Evolutionary conservation across 2,329 filamentous ascomycete species (phyloP).

Genomic region (Amesomyces nigricolor): DNA sequence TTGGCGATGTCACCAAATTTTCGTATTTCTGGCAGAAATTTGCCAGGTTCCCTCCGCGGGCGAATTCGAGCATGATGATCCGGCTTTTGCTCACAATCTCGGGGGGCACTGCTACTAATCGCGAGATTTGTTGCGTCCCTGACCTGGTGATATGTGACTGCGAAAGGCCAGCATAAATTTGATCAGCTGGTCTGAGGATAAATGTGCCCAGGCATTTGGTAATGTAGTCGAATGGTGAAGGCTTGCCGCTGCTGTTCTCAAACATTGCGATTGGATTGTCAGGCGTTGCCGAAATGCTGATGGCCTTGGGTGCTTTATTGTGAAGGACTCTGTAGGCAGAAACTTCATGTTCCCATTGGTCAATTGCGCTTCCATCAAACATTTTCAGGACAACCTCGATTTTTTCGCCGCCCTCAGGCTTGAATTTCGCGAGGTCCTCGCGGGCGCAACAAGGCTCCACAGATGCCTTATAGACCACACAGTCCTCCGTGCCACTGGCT

Average conservation of each 20-base stretch:
- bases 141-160: no score
- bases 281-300: background rate
- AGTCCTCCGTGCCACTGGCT: background rate
- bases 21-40: background rate
- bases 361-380: background rate
- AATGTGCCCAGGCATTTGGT: background rate
- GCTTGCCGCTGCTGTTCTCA: background rate
- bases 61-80: constrained; percentile 4
- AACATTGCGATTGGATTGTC: background rate
- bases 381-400: constrained; percentile 4
- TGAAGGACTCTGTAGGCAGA: background rate
- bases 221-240: background rate
- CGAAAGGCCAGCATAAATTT: no score
- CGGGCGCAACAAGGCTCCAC: background rate
- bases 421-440: background rate
- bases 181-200: background rate
- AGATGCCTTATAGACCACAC: background rate
- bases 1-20: background rate
- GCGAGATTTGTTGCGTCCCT: background rate
- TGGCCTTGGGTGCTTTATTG: background rate
- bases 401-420: no score
- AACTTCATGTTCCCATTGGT: background rate
- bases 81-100: background rate
- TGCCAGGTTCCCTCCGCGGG: constrained; percentile 1
- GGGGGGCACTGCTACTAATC: background rate